Percentiles rank a stretch among this genome's conserved stretches.
These are phyloP conservation scores for Globisporangium sylvaticum DNA, from an alignment of 352 stramenopile genomes.

Conservation along the genomic window DNA sequence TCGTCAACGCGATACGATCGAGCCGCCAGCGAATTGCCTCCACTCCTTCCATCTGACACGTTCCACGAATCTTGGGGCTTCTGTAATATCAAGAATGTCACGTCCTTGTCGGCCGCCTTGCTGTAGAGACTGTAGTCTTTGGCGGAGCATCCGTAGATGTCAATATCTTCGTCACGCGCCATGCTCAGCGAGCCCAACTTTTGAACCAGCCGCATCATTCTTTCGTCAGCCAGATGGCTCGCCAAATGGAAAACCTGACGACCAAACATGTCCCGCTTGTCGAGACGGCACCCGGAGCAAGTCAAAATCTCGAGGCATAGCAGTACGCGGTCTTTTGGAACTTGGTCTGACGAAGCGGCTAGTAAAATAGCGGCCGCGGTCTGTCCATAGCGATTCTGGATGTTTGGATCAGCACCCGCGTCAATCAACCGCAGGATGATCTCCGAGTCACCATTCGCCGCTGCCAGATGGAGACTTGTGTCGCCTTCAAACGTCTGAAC, in stretches of 20 bases:
- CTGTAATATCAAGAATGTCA: conserved; percentile 25
- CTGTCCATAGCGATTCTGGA: conserved; percentile 69
- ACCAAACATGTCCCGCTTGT: conserved; percentile 65
- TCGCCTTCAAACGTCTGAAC: conserved; percentile 51
- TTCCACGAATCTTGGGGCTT: conserved; percentile 27
- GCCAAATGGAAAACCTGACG: conserved; percentile 53
- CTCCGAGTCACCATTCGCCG: conserved; percentile 30
- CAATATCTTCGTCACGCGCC: conserved; percentile 24
- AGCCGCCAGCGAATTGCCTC: conserved; percentile 15
- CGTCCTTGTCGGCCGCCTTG: conserved; percentile 21
- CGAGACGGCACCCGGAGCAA: conserved; percentile 38
- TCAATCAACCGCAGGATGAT: conserved; percentile 58
- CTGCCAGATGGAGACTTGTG: conserved; percentile 72
- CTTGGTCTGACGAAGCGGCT: conserved; percentile 17
- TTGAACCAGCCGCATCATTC: conserved; percentile 26
- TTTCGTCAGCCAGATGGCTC: conserved; percentile 36
- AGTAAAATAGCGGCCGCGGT: conserved; percentile 56
- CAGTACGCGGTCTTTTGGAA: conserved; percentile 23
- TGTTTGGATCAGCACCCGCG: conserved; percentile 50
- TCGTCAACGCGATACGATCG: conserved; percentile 25
- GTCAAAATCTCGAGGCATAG: conserved; percentile 53
- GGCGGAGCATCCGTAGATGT: conserved; percentile 66
- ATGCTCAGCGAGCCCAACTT: conserved; percentile 25
- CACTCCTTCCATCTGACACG: neutral
- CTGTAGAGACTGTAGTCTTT: conserved; percentile 43